Evolutionary conservation across 345 rosid genomes (phyloP).

Genomic region (Eucalyptus melliodora): DNA sequence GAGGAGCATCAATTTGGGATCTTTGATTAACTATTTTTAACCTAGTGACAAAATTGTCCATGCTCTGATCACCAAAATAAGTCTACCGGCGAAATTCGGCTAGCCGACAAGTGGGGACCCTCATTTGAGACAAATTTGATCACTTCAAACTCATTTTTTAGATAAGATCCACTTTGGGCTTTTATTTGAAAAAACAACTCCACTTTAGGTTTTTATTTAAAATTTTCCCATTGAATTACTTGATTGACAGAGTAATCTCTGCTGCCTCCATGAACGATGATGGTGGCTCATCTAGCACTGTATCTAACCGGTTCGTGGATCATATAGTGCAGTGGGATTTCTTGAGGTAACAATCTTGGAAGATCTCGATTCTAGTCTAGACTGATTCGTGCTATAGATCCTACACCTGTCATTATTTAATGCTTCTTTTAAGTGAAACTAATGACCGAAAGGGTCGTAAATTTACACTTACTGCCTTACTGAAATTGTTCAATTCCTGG

Average conservation of each 20-base stretch:
- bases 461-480: too few species aligned
- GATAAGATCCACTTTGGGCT: rapidly evolving
- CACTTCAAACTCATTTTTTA: too few species aligned
- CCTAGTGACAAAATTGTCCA: too few species aligned
- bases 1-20: too few species aligned
- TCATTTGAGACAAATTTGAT: too few species aligned
- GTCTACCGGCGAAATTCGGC: rapidly evolving
- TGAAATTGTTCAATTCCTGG: too few species aligned
- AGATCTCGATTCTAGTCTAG: not conserved
- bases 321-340: slow-evolving; percentile 22
- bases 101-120: rapidly evolving
- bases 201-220: too few species aligned
- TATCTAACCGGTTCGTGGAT: slow-evolving; percentile 24
- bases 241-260: slow-evolving; percentile 8
- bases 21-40: too few species aligned
- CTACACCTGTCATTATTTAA: too few species aligned
- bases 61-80: too few species aligned
- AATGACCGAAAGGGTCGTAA: too few species aligned
- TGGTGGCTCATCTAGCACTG: not conserved
- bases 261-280: slow-evolving; percentile 7
- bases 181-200: rapidly evolving
- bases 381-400: not conserved
- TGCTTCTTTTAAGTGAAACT: too few species aligned
- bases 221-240: not conserved
- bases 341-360: slow-evolving; percentile 11